Conservation (phyloP, 768 basidiomycete species). For the Psilocybe subaeruginosa region DNA sequence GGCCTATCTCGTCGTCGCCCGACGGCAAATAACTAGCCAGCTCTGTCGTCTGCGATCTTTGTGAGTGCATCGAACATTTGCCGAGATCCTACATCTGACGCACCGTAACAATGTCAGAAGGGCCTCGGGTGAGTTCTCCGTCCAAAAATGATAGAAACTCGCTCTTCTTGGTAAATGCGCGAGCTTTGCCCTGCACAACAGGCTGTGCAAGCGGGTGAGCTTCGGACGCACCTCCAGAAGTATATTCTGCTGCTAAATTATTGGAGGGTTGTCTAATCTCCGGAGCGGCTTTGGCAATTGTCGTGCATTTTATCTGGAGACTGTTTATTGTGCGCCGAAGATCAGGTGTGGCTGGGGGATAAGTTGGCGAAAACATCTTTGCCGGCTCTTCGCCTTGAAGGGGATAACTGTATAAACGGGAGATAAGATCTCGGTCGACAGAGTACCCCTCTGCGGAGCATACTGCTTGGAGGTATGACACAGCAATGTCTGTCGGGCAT, state of each 20-base stretch:
- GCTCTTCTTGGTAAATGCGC: conserved; percentile 7
- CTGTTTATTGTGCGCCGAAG: conserved; percentile 65
- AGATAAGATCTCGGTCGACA: conserved; percentile 44
- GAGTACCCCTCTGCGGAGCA: conserved; percentile 58
- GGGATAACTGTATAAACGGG: conserved; percentile 41
- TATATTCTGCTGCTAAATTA: background rate
- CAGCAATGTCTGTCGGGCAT: conserved; percentile 54
- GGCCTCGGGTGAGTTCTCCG: conserved; percentile 14
- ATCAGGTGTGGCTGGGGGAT: conserved; percentile 42
- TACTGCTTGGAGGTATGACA: conserved; percentile 70
- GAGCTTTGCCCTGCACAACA: background rate
- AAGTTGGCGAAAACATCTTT: background rate
- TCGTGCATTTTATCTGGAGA: conserved; percentile 59
- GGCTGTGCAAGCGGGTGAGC: background rate
- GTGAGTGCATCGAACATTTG: background rate
- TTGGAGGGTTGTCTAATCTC: background rate
- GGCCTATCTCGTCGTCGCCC: conserved; percentile 62
- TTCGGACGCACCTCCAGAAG: background rate
- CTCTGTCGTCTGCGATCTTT: conserved; percentile 27
- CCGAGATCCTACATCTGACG: background rate
- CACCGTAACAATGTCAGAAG: conserved; percentile 12
- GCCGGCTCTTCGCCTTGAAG: background rate
- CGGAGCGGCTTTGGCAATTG: background rate
- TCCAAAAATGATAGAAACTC: conserved; percentile 27
- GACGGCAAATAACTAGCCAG: conserved; percentile 36